Conservation (phyloP, 352 stramenopile genomes). For the Phytophthora constricta region DNA sequence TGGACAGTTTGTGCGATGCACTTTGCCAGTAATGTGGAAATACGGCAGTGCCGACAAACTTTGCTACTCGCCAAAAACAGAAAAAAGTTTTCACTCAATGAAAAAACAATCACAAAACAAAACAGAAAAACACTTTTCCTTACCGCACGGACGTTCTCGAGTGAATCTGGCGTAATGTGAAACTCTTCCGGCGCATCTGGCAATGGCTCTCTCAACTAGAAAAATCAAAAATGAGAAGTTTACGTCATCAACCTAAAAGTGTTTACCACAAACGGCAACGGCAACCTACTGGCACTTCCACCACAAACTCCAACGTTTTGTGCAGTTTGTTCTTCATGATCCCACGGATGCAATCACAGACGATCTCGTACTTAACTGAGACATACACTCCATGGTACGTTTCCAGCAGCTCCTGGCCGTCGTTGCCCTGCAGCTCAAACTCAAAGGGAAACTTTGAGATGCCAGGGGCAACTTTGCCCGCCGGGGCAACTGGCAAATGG, state of each 20-base stretch:
- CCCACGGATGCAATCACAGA: conserved; percentile 82
- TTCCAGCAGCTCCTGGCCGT: conserved; percentile 80
- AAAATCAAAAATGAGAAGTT: conserved; percentile 2
- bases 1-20: conserved; percentile 90
- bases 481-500: conserved; percentile 71
- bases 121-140: conserved; percentile 5
- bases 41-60: conserved; percentile 60
- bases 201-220: conserved; percentile 62
- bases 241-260: conserved; percentile 2
- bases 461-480: conserved; percentile 78
- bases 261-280: neutral
- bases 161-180: conserved; percentile 78
- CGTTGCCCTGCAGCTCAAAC: conserved; percentile 79
- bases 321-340: conserved; percentile 90
- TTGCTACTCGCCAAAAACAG: conserved; percentile 41
- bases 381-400: conserved; percentile 94
- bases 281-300: conserved; percentile 81
- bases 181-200: conserved; percentile 77
- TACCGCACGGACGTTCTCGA: conserved; percentile 84
- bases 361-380: conserved; percentile 91
- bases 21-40: conserved; percentile 84
- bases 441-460: conserved; percentile 92
- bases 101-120: conserved; percentile 9
- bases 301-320: conserved; percentile 91
- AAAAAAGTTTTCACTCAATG: neutral